Conservation (phyloP, 805 yeast genomes). For the Suhomyces kilbournensis region DNA sequence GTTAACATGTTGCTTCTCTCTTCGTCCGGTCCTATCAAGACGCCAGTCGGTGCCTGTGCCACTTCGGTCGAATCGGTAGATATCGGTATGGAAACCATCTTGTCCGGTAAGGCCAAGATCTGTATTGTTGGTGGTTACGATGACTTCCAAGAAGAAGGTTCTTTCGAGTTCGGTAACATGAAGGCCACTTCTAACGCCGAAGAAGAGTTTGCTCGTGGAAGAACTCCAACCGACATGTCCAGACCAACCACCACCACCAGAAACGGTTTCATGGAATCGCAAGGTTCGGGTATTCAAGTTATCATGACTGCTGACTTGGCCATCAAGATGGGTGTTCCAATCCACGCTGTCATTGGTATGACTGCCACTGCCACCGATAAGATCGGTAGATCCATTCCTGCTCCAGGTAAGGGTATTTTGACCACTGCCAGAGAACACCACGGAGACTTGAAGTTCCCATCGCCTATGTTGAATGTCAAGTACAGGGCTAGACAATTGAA, state of each 20-base stretch:
- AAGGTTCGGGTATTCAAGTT: constrained; percentile 98
- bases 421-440: constrained; percentile 96
- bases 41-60: constrained; percentile 99
- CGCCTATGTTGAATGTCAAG: constrained; percentile 81
- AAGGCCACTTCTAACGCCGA: constrained; percentile 92
- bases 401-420: constrained; percentile 99
- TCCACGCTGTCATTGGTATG: constrained; percentile 90
- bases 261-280: constrained; percentile 99
- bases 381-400: constrained; percentile 98
- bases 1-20: constrained; percentile 96
- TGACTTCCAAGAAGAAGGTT: constrained; percentile 99
- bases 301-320: constrained; percentile 95
- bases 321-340: constrained; percentile 97
- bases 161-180: constrained; percentile 97
- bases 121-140: constrained; percentile 99
- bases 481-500: constrained; percentile 92
- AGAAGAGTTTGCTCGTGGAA: constrained; percentile 89
- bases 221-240: constrained; percentile 98
- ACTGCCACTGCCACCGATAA: constrained; percentile 97
- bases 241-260: constrained; percentile 97
- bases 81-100: constrained; percentile 89
- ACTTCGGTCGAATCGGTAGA: constrained; percentile 98
- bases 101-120: constrained; percentile 91
- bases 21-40: constrained; percentile 97
- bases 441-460: constrained; percentile 71